Conservation (phyloP, 441 rosid genomes). For the Biscutella auriculata region DNA sequence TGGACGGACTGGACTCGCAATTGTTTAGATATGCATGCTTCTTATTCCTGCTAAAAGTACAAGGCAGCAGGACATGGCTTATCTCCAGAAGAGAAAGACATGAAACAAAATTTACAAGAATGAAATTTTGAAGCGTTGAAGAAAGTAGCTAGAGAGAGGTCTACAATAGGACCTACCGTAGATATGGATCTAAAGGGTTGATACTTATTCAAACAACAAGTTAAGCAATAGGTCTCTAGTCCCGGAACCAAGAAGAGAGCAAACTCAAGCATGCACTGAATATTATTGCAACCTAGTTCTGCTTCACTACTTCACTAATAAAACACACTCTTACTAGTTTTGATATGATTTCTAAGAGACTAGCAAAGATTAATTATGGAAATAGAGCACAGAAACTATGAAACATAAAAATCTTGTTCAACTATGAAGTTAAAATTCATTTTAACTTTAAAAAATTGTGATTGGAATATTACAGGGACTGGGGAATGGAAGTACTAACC, state of each 20-base stretch:
- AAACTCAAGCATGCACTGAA: background rate
- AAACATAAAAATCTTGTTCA: background rate
- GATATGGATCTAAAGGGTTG: background rate
- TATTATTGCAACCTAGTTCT: background rate
- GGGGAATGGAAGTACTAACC: conserved; percentile 72
- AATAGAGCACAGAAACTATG: background rate
- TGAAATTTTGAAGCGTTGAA: background rate
- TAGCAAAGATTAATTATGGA: no score
- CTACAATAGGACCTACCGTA: background rate
- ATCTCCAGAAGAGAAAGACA: conserved; percentile 18
- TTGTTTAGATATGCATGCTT: conserved; percentile 9
- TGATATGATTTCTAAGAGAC: no score
- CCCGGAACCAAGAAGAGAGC: background rate
- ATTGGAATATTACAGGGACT: conserved; percentile 50
- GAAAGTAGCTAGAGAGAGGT: background rate
- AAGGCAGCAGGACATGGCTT: conserved; percentile 13
- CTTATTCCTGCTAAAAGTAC: conserved; percentile 17
- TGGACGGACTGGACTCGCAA: conserved; percentile 1
- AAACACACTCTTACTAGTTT: background rate
- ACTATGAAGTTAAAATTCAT: conserved; percentile 15
- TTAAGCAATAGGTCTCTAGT: background rate
- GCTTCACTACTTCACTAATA: background rate
- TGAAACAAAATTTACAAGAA: background rate
- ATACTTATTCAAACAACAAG: conserved; percentile 3
- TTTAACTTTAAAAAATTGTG: conserved; percentile 21